Evolutionary conservation across 371 early-diverging fungal species (phyloP).

Genomic region (Rhizopus sp.): DNA sequence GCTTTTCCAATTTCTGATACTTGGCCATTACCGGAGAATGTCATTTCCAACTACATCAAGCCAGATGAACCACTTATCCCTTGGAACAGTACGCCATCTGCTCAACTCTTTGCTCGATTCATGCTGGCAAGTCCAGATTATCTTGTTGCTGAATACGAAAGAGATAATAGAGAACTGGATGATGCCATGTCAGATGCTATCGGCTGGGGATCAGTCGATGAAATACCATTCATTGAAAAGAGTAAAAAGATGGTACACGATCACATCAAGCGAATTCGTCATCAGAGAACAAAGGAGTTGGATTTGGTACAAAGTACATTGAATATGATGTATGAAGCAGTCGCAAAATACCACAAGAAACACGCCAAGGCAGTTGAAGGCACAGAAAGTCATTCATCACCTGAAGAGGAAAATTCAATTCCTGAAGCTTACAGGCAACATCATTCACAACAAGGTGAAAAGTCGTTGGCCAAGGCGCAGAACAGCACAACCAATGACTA

Average conservation of each 20-base stretch:
- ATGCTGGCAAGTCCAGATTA: conserved; percentile 59
- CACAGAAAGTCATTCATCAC: background rate
- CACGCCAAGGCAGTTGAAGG: conserved; percentile 11
- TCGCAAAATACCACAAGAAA: conserved; percentile 19
- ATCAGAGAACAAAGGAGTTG: conserved; percentile 25
- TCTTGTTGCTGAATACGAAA: conserved; percentile 43
- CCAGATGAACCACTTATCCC: conserved; percentile 45
- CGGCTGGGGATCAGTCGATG: conserved; percentile 34
- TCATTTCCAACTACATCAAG: conserved; percentile 41
- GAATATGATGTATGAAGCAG: conserved; percentile 30
- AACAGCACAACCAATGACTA: conserved; percentile 33
- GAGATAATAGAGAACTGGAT: conserved; percentile 51
- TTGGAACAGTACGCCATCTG: conserved; percentile 63
- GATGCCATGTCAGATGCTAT: conserved; percentile 51
- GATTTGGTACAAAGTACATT: conserved; percentile 34
- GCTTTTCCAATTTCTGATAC: conserved; percentile 65
- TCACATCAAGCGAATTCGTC: conserved; percentile 13
- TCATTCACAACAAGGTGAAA: conserved; percentile 23
- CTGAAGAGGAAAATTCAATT: conserved; percentile 7
- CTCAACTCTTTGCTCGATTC: conserved; percentile 58
- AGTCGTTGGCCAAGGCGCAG: background rate
- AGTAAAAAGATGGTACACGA: conserved; percentile 22
- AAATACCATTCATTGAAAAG: conserved; percentile 23
- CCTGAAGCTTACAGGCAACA: conserved; percentile 45
- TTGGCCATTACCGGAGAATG: conserved; percentile 48